Evolutionary conservation across 2,329 filamentous ascomycete genomes (phyloP).

Genomic region (Nannizziopsis arthrosporioides): DNA sequence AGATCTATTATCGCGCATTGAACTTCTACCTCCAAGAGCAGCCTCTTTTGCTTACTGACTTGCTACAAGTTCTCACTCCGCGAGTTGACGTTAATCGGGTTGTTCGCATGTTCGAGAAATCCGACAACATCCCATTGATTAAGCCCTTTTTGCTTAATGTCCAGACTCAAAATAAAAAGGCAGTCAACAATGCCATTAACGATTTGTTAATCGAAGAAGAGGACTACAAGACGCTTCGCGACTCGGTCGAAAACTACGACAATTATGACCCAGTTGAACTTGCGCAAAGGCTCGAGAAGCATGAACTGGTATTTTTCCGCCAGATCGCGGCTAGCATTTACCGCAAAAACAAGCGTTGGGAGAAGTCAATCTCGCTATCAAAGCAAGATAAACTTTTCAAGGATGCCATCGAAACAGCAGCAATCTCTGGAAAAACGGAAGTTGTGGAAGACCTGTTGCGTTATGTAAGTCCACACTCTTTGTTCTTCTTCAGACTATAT

Average conservation of each 20-base stretch:
- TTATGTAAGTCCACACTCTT: conserved; percentile 59
- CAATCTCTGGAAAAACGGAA: conserved; percentile 77
- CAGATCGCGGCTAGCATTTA: conserved; percentile 98
- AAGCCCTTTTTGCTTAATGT: conserved; percentile 98
- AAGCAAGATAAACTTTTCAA: conserved; percentile 99
- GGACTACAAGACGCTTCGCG: conserved; percentile 94
- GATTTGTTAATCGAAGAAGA: conserved; percentile 97
- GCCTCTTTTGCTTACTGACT: conserved; percentile 86
- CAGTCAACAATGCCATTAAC: conserved; percentile 96
- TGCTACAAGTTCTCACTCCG: conserved; percentile 80
- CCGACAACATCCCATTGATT: conserved; percentile 93
- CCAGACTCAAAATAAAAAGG: conserved; percentile 93
- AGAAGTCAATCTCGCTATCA: conserved; percentile 92
- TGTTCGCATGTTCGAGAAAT: conserved; percentile 98
- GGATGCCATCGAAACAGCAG: conserved; percentile 95
- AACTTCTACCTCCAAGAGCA: conserved; percentile 98
- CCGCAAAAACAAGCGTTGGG: conserved; percentile 99
- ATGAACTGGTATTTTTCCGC: conserved; percentile 97
- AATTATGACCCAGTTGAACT: conserved; percentile 96
- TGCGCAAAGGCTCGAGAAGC: conserved; percentile 85
- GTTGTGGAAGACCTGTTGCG: conserved; percentile 91
- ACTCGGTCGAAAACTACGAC: conserved; percentile 97
- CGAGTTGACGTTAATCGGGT: conserved; percentile 97
- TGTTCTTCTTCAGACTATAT: background rate
- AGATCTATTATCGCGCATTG: conserved; percentile 95